Evolutionary conservation across 805 yeast species (phyloP).

Genomic region (Lachancea waltii): DNA sequence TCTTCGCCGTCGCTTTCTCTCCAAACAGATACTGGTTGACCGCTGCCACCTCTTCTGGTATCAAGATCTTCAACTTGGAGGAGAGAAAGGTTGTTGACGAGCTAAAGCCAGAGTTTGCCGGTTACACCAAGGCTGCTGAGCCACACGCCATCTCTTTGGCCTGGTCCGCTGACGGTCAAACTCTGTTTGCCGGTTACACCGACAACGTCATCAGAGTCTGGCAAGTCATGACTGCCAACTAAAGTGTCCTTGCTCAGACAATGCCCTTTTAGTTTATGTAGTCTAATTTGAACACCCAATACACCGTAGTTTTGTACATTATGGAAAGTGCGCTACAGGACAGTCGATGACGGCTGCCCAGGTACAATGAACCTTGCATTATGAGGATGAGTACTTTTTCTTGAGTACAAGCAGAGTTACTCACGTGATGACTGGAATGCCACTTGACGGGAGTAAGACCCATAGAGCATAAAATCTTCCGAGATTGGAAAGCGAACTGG

Average conservation of each 20-base stretch:
- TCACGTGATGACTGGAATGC: too few species aligned
- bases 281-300: too few species aligned
- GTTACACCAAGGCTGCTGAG: conserved; percentile 83
- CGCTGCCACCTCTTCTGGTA: conserved; percentile 97
- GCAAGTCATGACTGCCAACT: conserved; percentile 90
- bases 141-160: conserved; percentile 97
- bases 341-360: too few species aligned
- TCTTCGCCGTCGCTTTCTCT: conserved; percentile 97
- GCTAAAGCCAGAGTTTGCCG: conserved; percentile 95
- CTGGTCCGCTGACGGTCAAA: conserved; percentile 99
- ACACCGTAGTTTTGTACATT: too few species aligned
- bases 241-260: conserved; percentile 11
- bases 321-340: too few species aligned
- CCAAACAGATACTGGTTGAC: conserved; percentile 99
- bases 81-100: conserved; percentile 91
- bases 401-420: too few species aligned
- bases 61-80: conserved; percentile 97
- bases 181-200: conserved; percentile 99
- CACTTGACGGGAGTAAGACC: too few species aligned
- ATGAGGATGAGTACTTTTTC: too few species aligned
- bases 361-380: too few species aligned
- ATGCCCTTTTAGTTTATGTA: conserved; percentile 7
- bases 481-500: too few species aligned
- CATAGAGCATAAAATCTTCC: too few species aligned
- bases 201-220: conserved; percentile 99